Percentiles rank a stretch among this genome's conserved stretches.
phyloP scores from a whole-genome alignment of 257 asterid species.

The Petrea volubilis region DNA sequence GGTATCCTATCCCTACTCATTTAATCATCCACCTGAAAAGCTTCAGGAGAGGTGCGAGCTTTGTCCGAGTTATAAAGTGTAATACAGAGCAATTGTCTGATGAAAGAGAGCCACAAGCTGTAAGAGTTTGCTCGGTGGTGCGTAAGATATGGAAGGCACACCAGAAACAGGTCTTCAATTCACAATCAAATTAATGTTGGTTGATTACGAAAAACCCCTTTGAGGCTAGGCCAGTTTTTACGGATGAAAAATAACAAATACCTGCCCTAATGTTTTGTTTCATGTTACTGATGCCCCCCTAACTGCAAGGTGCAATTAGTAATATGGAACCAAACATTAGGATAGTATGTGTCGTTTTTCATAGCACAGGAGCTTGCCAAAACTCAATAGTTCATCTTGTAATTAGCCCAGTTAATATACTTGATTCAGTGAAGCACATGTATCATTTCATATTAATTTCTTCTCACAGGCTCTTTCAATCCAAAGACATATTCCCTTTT shows the following conservation, averaged over 20 bases:
- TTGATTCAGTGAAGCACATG: slow-evolving; percentile 2
- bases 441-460: not conserved
- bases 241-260: no score
- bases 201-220: no score
- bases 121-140: slow-evolving; percentile 63
- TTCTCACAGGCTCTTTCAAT: slow-evolving; percentile 51
- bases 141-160: slow-evolving; percentile 78
- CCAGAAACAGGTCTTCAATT: slow-evolving; percentile 53
- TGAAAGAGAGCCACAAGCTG: slow-evolving; percentile 77
- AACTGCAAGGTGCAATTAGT: no score
- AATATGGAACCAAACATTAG: no score
- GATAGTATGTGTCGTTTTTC: no score
- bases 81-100: slow-evolving; percentile 59
- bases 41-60: slow-evolving; percentile 76
- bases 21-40: slow-evolving; percentile 80
- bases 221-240: no score
- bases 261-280: no score
- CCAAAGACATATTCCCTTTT: slow-evolving; percentile 44
- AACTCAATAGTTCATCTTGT: no score
- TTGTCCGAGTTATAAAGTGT: slow-evolving; percentile 94
- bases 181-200: slow-evolving; percentile 3
- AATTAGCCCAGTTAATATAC: no score
- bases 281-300: no score
- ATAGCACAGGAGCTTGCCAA: no score
- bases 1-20: slow-evolving; percentile 71